Evolutionary conservation across 805 yeast species (phyloP).

Genomic region (Metschnikowia continentalis): DNA sequence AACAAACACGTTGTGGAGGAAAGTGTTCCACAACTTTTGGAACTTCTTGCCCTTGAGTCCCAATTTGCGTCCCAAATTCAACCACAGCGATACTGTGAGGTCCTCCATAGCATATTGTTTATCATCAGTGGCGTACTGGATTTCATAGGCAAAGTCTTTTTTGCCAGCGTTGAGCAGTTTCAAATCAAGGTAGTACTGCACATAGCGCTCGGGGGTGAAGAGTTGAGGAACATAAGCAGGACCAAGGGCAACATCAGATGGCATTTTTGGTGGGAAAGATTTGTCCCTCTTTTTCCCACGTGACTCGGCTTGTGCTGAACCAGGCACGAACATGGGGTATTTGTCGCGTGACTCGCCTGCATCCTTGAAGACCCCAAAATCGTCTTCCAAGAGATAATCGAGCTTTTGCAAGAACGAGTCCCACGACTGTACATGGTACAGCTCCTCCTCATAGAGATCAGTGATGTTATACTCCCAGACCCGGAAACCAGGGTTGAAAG

Average conservation of each 20-base stretch:
- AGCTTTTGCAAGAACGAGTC: slow-evolving; percentile 44
- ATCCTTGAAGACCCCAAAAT: slow-evolving; percentile 5
- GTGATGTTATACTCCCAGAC: slow-evolving; percentile 84
- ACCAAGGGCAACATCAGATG: slow-evolving; percentile 51
- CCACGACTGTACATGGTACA: slow-evolving; percentile 48
- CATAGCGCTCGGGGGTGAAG: slow-evolving; percentile 68
- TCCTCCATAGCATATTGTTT: slow-evolving; percentile 49
- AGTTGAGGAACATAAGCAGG: slow-evolving; percentile 73
- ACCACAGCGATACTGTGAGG: slow-evolving; percentile 60
- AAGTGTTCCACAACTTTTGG: slow-evolving; percentile 48
- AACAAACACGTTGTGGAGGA: slow-evolving; percentile 56
- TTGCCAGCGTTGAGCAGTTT: slow-evolving; percentile 40
- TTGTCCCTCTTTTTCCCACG: slow-evolving; percentile 41
- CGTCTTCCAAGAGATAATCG: slow-evolving; percentile 14
- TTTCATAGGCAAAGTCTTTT: slow-evolving; percentile 50
- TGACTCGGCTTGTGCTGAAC: too few relatives aligned
- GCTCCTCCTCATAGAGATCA: slow-evolving; percentile 34
- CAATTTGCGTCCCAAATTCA: slow-evolving; percentile 51
- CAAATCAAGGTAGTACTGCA: slow-evolving; percentile 72
- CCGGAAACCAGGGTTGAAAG: slow-evolving; percentile 77
- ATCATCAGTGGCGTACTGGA: slow-evolving; percentile 69
- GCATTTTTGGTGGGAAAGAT: slow-evolving; percentile 60
- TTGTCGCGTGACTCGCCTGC: not conserved
- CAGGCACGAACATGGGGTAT: too few relatives aligned
- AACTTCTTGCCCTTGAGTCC: slow-evolving; percentile 26